Percentiles rank a stretch among this genome's conserved stretches.
Evolutionary conservation across 306 rosid species (phyloP).

Genomic region (Vigna unguiculata): DNA sequence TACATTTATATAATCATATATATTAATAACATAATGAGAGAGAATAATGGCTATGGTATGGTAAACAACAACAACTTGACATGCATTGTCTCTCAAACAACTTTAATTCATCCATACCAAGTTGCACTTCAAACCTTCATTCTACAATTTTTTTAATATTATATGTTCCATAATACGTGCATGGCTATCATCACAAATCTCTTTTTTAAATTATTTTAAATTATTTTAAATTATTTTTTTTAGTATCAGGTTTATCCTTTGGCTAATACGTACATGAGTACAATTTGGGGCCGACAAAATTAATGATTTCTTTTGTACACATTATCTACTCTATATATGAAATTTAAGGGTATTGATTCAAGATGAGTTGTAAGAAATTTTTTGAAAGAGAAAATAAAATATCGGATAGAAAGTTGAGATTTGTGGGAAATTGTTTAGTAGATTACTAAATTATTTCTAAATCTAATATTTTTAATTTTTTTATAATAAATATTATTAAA

Average conservation of each 20-base stretch:
- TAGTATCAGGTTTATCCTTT: conserved; percentile 20
- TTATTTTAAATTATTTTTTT: no score
- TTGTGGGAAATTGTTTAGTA: no score
- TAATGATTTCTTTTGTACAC: no score
- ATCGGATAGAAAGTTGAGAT: no score
- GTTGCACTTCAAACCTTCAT: conserved; percentile 49
- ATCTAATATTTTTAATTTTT: no score
- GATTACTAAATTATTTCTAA: no score
- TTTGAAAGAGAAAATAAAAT: no score
- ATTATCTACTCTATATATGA: no score
- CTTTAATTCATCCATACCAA: conserved; percentile 51
- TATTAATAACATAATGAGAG: conserved; percentile 25
- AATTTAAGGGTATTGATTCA: no score
- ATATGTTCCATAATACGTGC: conserved; percentile 21
- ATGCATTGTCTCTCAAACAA: conserved; percentile 51
- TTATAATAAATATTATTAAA: no score
- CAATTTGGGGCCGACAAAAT: conserved; percentile 13
- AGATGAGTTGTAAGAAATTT: no score
- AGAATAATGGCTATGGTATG: conserved; percentile 18
- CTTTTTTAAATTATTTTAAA: neutral
- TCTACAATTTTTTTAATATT: conserved; percentile 20
- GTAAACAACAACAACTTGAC: conserved; percentile 53
- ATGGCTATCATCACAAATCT: conserved; percentile 28
- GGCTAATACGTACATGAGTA: conserved; percentile 7
- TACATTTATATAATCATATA: conserved; percentile 25